Percentiles rank a stretch among this genome's conserved stretches.
phyloP scores from a whole-genome alignment of 441 rosid species.

The Gossypium gossypioides region DNA sequence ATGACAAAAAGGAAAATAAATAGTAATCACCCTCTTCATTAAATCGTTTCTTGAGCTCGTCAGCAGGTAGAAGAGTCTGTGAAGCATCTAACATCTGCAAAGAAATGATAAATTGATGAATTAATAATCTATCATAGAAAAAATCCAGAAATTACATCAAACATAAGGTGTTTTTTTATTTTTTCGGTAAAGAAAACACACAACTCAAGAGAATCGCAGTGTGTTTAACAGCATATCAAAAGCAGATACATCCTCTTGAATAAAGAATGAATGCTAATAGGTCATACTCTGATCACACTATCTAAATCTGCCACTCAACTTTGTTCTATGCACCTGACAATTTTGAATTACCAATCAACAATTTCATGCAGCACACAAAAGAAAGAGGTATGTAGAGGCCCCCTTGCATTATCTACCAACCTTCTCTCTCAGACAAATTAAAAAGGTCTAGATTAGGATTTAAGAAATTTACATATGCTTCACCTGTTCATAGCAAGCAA shows the following conservation, averaged over 20 bases:
- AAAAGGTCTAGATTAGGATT: neutral
- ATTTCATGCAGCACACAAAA: neutral
- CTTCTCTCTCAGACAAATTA: neutral
- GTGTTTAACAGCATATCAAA: neutral
- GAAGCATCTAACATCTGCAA: constrained; percentile 72
- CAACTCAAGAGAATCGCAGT: neutral
- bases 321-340: neutral
- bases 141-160: neutral
- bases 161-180: neutral
- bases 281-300: neutral
- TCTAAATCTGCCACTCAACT: neutral
- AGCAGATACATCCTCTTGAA: neutral
- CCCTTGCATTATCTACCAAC: neutral
- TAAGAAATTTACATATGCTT: neutral
- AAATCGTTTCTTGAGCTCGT: constrained; percentile 65
- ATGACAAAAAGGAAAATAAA: constrained; percentile 5
- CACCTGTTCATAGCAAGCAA: neutral
- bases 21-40: constrained; percentile 54
- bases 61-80: constrained; percentile 57
- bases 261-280: neutral
- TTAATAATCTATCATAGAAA: neutral
- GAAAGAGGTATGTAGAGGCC: neutral
- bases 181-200: neutral
- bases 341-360: neutral
- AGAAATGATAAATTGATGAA: constrained; percentile 12